Base-by-base conservation (phyloP, 345 rosid genomes). In the Eutrema heterophyllum region DNA sequence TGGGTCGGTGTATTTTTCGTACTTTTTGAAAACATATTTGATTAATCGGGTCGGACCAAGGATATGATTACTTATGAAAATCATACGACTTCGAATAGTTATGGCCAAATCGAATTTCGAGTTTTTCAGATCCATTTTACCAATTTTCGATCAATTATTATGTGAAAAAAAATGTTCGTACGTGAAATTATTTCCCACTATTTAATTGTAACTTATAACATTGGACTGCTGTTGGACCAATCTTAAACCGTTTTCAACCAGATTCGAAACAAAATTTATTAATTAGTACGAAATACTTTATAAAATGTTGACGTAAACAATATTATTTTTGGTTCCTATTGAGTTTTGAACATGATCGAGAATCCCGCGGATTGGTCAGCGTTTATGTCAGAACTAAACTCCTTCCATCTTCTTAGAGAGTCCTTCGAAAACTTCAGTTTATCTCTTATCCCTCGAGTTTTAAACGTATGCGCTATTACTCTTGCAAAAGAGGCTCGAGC, bases 1-100 rank as follows among this genome's bases (percentile, higher is more conserved):
- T 73, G 71, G 55, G 64, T 46, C 65, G 50, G 49, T 46, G 27
- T 73, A 35, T 15, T 32, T 63, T 54, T 44, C 30, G 10, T 54
- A 33, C 64, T 45, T 72, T 72, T 21, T 14, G 13, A 41, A 14
- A n/a, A 45, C 14, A 16, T 44, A 1, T 41, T 12, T 71, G 39
- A 70, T 51, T 18, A 61, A 16, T 62, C 27, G 16, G 5, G 33
- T 54, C 21, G 27, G 52, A 50, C 8, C 51, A 49, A 29, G 7
- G 12, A 12, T 71, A 53, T 63, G 14, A 55, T 29, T 43, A 43
- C 33, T 30, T 16, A 15, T 54, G 44, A 38, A 71, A 27, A 45
- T 36, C 7, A 39, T 70, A 45, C 11, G 9, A 12, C 6, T 30
- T 30, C 18, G 32, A 33, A 9, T 43, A 43, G 7, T 59, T 46